phyloP scores from a whole-genome alignment of 2,329 filamentous ascomycete genomes.

The Helminthosporium solani region DNA sequence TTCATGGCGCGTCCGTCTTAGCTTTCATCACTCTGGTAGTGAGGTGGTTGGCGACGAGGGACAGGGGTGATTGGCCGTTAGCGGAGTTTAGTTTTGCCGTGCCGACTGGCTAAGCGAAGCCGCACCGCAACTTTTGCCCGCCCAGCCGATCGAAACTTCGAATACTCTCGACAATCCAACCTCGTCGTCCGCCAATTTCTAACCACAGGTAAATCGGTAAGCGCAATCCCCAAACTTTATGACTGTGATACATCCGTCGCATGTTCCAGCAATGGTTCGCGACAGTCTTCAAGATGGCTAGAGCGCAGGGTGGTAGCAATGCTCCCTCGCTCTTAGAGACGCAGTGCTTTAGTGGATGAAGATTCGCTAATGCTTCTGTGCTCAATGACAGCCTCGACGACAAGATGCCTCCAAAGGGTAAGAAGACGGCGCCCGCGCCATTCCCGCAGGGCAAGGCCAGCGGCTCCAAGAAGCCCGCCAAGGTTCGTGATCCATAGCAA shows the following conservation, averaged over 20 bases:
- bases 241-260: slow-evolving; percentile 35
- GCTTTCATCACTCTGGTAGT: neutral
- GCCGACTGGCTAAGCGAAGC: slow-evolving; percentile 20
- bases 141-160: slow-evolving; percentile 11
- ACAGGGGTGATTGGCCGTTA: neutral
- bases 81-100: slow-evolving; percentile 17
- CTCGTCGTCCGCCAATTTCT: slow-evolving; percentile 38
- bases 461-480: slow-evolving; percentile 83
- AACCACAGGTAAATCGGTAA: slow-evolving; percentile 36
- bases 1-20: neutral
- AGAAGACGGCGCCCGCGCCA: slow-evolving; percentile 96
- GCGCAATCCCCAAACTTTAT: slow-evolving; percentile 32
- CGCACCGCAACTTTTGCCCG: slow-evolving; percentile 18
- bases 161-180: slow-evolving; percentile 29
- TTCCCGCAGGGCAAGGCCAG: slow-evolving; percentile 68
- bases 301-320: slow-evolving; percentile 41
- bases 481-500: slow-evolving; percentile 73
- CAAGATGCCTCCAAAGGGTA: slow-evolving; percentile 73
- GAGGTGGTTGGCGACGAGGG: neutral
- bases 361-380: slow-evolving; percentile 95
- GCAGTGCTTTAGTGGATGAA: slow-evolving; percentile 64
- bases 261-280: slow-evolving; percentile 32
- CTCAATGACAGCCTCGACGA: slow-evolving; percentile 98
- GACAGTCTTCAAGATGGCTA: slow-evolving; percentile 41
- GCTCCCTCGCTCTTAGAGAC: slow-evolving; percentile 42